Evolutionary conservation across 2,329 filamentous ascomycete genomes (phyloP).

Genomic region (Penicillium freii): DNA sequence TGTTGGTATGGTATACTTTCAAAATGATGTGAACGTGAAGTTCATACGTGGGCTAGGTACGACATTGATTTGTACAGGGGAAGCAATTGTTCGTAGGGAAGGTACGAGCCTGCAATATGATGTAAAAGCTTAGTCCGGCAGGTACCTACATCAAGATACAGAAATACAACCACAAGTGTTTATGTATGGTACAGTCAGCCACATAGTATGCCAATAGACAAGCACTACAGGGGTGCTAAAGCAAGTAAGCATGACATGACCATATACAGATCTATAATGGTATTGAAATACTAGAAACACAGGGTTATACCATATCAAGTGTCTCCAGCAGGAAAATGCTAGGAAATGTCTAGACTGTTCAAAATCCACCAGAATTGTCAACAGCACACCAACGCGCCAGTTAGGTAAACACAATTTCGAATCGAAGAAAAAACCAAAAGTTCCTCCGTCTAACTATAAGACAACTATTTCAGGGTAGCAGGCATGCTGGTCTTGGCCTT

Average conservation of each 20-base stretch:
- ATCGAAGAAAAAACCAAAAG: slow-evolving; percentile 7
- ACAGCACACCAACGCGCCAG: slow-evolving; percentile 17
- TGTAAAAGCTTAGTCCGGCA: too few species aligned
- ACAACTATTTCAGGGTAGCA: slow-evolving; percentile 46
- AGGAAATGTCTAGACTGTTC: slow-evolving; percentile 14
- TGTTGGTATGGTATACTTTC: too few species aligned
- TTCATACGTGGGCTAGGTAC: too few species aligned
- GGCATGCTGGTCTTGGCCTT: slow-evolving; percentile 57
- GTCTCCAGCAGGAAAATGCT: not conserved
- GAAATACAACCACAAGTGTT: too few species aligned
- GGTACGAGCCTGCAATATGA: too few species aligned
- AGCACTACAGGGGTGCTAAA: not conserved
- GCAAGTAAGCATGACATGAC: not conserved
- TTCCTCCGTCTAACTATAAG: slow-evolving; percentile 9
- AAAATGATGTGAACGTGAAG: too few species aligned
- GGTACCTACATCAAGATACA: too few species aligned
- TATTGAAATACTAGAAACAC: not conserved
- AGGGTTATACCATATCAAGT: slow-evolving; percentile 2
- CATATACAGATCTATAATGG: slow-evolving; percentile 6
- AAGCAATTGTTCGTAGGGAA: too few species aligned
- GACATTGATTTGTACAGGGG: too few species aligned
- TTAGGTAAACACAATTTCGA: slow-evolving; percentile 12
- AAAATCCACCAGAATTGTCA: slow-evolving; percentile 6
- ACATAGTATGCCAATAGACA: not conserved
- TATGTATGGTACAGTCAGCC: not conserved